A percentile compares a stretch with the other conserved stretches of the same genome.
phyloP scores from a whole-genome alignment of 495 filamentous ascomycete genomes.

The Penicillium pancosmium region DNA sequence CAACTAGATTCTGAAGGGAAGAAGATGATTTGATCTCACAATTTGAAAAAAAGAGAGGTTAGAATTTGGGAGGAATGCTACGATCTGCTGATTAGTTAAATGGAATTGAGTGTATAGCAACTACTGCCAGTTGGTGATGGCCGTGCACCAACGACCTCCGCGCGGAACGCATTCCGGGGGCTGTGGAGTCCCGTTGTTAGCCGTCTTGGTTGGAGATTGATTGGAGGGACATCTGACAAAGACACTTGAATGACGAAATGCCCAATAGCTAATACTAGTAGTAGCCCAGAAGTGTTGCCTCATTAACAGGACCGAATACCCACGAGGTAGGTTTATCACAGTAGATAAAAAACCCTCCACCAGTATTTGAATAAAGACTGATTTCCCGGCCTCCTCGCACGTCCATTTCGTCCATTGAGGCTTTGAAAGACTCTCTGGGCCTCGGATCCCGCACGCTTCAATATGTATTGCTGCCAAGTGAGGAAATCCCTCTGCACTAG shows the following conservation, averaged over 20 bases:
- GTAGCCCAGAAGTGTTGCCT: too few species aligned
- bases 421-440: neutral
- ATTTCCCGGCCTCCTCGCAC: neutral
- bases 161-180: neutral
- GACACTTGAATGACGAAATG: too few species aligned
- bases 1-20: neutral
- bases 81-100: neutral
- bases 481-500: neutral
- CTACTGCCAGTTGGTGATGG: neutral
- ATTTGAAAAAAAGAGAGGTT: neutral
- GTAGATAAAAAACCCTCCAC: too few species aligned
- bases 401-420: neutral
- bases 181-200: neutral
- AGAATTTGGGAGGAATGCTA: neutral
- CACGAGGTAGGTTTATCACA: too few species aligned
- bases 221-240: neutral
- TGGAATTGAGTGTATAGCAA: too few species aligned
- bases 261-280: too few species aligned
- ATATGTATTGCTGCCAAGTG: neutral
- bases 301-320: too few species aligned
- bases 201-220: neutral
- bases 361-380: neutral
- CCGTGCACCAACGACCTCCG: neutral
- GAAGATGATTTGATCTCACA: neutral
- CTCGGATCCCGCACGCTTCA: neutral